A percentile compares a stretch with the other conserved stretches of the same genome.
Conservation (phyloP, 345 rosid species). For the Bretschneidera sinensis region DNA sequence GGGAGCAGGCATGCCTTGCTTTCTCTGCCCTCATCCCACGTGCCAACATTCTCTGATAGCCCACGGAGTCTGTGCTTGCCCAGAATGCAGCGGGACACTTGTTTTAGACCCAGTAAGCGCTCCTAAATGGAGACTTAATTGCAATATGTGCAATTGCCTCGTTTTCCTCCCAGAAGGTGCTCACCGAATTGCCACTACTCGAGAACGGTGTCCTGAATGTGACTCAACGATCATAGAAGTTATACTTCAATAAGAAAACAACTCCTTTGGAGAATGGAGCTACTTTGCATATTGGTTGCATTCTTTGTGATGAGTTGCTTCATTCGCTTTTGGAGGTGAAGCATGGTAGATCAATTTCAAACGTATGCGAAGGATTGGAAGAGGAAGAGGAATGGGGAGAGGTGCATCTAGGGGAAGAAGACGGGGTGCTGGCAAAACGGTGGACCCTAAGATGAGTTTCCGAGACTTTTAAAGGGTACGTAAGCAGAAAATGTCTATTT, state of each 20-base stretch:
- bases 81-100: constrained; percentile 87
- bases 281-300: constrained; percentile 75
- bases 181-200: constrained; percentile 69
- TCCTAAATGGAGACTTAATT: constrained; percentile 92
- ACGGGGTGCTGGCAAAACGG: constrained; percentile 25
- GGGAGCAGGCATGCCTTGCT: constrained; percentile 95
- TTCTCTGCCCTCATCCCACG: constrained; percentile 85
- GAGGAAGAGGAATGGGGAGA: constrained; percentile 72
- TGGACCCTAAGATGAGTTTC: constrained; percentile 65
- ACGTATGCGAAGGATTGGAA: constrained; percentile 40
- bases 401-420: constrained; percentile 53
- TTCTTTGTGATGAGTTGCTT: constrained; percentile 84
- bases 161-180: constrained; percentile 92
- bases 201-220: constrained; percentile 65
- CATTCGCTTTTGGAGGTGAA: constrained; percentile 88
- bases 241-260: constrained; percentile 84
- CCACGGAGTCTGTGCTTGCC: constrained; percentile 97
- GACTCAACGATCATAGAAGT: constrained; percentile 79
- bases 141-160: constrained; percentile 91
- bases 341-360: constrained; percentile 71
- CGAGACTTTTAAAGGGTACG: constrained; percentile 34
- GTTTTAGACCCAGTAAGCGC: constrained; percentile 83
- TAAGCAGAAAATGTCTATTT: too few relatives aligned
- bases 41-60: constrained; percentile 76
- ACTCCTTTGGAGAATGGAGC: constrained; percentile 83